Evolutionary conservation across 2,329 filamentous ascomycete genomes (phyloP).

Genomic region (Podosphaera leucotricha): DNA sequence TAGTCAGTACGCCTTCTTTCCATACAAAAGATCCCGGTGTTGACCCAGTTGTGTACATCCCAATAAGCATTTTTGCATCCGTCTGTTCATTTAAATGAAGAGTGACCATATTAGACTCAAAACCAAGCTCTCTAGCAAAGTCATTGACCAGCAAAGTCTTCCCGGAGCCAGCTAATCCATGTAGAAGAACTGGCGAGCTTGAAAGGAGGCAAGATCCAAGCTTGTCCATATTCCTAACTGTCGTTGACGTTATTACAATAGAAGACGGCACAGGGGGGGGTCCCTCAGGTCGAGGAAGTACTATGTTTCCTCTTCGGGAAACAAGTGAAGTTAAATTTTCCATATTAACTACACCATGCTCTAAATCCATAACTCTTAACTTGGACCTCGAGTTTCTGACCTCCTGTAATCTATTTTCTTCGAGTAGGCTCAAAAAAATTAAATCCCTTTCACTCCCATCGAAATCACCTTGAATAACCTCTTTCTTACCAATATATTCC

Average conservation of each 20-base stretch:
- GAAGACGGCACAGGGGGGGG: constrained; percentile 22
- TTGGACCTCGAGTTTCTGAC: constrained; percentile 3
- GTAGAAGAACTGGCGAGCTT: constrained; percentile 50
- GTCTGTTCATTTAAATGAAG: constrained; percentile 95
- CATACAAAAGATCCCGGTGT: constrained; percentile 78
- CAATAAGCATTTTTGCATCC: constrained; percentile 87
- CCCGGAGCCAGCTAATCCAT: constrained; percentile 64
- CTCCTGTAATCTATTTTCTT: constrained; percentile 20
- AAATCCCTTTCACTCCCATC: constrained; percentile 62
- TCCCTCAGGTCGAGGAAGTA: constrained; percentile 40
- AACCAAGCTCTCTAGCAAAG: constrained; percentile 56
- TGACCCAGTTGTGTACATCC: constrained; percentile 75
- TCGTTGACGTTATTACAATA: constrained; percentile 50
- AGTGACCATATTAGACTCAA: constrained; percentile 66
- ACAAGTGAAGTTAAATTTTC: constrained; percentile 34
- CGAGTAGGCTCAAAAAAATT: constrained; percentile 39
- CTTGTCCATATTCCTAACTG: constrained; percentile 42
- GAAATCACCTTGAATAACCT: constrained; percentile 42
- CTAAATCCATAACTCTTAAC: neutral
- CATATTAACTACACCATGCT: constrained; percentile 2
- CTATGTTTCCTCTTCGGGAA: constrained; percentile 37
- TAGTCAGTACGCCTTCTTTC: constrained; percentile 80
- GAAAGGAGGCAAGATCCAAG: constrained; percentile 45
- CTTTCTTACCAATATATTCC: constrained; percentile 35
- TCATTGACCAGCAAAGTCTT: constrained; percentile 77